Conservation (phyloP, 2,329 filamentous ascomycete genomes). For the Aspergillus amoenus region DNA sequence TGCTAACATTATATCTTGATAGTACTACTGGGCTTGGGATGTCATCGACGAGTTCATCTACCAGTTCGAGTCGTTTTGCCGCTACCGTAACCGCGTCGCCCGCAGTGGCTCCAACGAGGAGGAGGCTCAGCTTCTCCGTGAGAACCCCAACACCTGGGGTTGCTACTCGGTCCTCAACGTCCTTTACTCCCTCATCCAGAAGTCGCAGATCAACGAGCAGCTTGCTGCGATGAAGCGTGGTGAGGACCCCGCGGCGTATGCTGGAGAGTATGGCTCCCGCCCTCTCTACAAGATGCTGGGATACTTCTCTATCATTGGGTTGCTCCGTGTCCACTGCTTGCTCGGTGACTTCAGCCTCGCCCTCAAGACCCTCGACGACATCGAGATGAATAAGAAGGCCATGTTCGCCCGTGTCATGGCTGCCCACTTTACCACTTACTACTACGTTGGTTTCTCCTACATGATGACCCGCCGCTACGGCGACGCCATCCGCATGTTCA, state of each 20-base stretch:
- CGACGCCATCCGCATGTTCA: slow-evolving; percentile 99
- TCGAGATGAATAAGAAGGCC: slow-evolving; percentile 99
- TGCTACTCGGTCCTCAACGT: slow-evolving; percentile 99
- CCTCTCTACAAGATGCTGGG: slow-evolving; percentile 97
- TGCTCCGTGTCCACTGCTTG: slow-evolving; percentile 92
- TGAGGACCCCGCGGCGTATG: slow-evolving; percentile 83
- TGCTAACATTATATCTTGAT: slow-evolving; percentile 18
- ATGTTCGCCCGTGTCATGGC: slow-evolving; percentile 99
- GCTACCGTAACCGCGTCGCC: slow-evolving; percentile 89
- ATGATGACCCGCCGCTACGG: slow-evolving; percentile 99
- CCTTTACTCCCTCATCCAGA: slow-evolving; percentile 97
- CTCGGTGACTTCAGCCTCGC: slow-evolving; percentile 97
- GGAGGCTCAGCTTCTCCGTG: slow-evolving; percentile 84
- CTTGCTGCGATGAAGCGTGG: slow-evolving; percentile 90
- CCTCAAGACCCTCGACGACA: slow-evolving; percentile 97
- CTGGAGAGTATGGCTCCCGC: slow-evolving; percentile 91
- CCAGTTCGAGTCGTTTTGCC: slow-evolving; percentile 99
- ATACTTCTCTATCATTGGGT: slow-evolving; percentile 98
- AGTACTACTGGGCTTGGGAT: slow-evolving; percentile 99
- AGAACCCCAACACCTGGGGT: slow-evolving; percentile 98
- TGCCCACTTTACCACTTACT: slow-evolving; percentile 99
- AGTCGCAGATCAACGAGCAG: slow-evolving; percentile 97
- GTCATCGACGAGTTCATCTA: slow-evolving; percentile 99
- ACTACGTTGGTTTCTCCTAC: slow-evolving; percentile 99
- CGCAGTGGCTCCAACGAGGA: slow-evolving; percentile 80